phyloP scores from a whole-genome alignment of 805 yeast genomes.

The Myxozyma sirexii region DNA sequence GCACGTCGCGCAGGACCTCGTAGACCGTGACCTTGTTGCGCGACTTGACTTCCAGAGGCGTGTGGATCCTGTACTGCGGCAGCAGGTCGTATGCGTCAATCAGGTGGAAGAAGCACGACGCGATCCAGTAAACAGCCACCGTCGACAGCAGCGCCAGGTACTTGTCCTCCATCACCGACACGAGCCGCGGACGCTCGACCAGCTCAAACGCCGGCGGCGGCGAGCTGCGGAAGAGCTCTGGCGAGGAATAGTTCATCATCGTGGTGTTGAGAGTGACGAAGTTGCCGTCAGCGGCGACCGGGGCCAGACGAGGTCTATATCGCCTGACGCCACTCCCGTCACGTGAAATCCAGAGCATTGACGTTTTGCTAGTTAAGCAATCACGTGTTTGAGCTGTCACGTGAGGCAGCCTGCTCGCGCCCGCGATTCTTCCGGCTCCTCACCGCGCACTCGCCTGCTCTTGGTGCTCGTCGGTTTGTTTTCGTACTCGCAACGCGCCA shows the following conservation, averaged over 20 bases:
- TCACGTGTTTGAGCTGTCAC: too few relatives aligned
- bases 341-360: too few relatives aligned
- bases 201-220: conserved; percentile 33
- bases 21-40: conserved; percentile 72
- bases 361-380: too few relatives aligned
- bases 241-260: conserved; percentile 12
- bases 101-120: conserved; percentile 71
- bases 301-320: too few relatives aligned
- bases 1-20: conserved; percentile 79
- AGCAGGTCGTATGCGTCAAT: conserved; percentile 75
- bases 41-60: conserved; percentile 77
- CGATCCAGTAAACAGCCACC: conserved; percentile 79
- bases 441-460: neutral
- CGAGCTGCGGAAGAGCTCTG: conserved; percentile 24
- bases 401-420: too few relatives aligned
- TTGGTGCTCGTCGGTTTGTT: neutral
- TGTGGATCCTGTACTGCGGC: conserved; percentile 85
- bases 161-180: conserved; percentile 71
- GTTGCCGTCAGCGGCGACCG: too few relatives aligned
- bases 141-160: conserved; percentile 73
- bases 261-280: neutral
- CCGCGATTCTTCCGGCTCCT: too few relatives aligned
- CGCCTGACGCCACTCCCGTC: too few relatives aligned
- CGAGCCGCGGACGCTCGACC: conserved; percentile 42
- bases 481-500: neutral